phyloP scores from a whole-genome alignment of 306 rosid species.

The Albizia julibrissin region DNA sequence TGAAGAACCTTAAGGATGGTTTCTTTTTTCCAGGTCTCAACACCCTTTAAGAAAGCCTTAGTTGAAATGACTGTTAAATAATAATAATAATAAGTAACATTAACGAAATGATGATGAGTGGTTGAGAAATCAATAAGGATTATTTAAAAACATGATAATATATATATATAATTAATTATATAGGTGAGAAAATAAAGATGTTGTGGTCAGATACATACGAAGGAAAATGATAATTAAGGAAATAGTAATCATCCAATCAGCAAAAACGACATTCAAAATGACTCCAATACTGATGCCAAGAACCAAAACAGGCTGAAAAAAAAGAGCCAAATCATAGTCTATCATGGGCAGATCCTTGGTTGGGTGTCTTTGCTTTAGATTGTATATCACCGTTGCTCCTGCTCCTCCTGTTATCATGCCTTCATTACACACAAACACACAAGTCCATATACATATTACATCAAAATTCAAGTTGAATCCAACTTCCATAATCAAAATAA shows the following conservation, averaged over 20 bases:
- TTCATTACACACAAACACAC: constrained; percentile 20
- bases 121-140: background rate
- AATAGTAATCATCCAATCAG: constrained; percentile 79
- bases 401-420: constrained; percentile 87
- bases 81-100: background rate
- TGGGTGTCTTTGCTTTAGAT: constrained; percentile 65
- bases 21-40: constrained; percentile 78
- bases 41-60: constrained; percentile 65
- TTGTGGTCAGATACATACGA: constrained; percentile 8
- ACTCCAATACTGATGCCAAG: constrained; percentile 84
- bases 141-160: too few species aligned
- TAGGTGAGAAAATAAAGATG: background rate
- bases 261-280: constrained; percentile 69
- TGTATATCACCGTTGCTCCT: constrained; percentile 71
- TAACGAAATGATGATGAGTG: background rate
- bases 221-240: constrained; percentile 58
- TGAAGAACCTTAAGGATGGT: constrained; percentile 57
- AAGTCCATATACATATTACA: background rate
- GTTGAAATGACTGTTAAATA: constrained; percentile 42
- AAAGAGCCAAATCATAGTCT: constrained; percentile 74
- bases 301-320: constrained; percentile 80
- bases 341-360: constrained; percentile 69
- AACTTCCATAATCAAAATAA: too few species aligned
- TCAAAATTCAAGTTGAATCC: too few species aligned
- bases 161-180: too few species aligned